Conservation (phyloP, 2,329 filamentous ascomycete genomes). For the Xylariaceae sp. region DNA sequence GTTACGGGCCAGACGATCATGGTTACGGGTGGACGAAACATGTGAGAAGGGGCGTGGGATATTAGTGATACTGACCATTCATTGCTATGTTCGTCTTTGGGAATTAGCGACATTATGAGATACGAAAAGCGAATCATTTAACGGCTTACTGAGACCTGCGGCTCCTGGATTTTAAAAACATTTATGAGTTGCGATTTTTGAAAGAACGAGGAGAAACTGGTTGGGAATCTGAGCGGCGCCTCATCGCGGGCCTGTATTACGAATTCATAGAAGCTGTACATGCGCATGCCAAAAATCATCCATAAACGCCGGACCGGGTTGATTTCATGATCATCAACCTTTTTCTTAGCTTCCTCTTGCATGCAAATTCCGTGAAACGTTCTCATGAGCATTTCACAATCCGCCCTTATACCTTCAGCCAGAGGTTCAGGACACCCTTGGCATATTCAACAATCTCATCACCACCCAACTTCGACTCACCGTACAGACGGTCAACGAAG, state of each 20-base stretch:
- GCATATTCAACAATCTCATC: slow-evolving; percentile 96
- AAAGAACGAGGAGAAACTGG: not conserved
- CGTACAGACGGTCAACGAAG: slow-evolving; percentile 93
- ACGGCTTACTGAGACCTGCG: not conserved
- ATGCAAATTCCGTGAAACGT: slow-evolving; percentile 13
- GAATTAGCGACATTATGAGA: not conserved
- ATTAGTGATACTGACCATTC: not conserved
- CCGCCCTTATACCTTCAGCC: slow-evolving; percentile 63
- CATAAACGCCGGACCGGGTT: slow-evolving; percentile 23
- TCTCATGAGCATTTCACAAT: not conserved
- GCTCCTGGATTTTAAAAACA: not conserved
- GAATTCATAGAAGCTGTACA: slow-evolving; percentile 21
- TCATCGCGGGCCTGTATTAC: slow-evolving; percentile 17
- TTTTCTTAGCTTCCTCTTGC: slow-evolving; percentile 10
- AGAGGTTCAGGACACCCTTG: slow-evolving; percentile 73
- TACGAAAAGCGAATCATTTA: not conserved
- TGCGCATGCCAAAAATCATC: slow-evolving; percentile 19
- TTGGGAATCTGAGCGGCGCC: slow-evolving; percentile 6
- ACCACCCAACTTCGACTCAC: slow-evolving; percentile 89
- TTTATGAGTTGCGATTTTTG: not conserved
- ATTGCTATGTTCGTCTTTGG: not conserved
- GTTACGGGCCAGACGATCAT: slow-evolving; percentile 82
- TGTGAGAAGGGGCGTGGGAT: slow-evolving; percentile 34
- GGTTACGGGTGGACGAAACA: slow-evolving; percentile 71
- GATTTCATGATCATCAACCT: slow-evolving; percentile 8